These are phyloP conservation scores for Leptodermis oblonga DNA, from an alignment of 257 asterid genomes.

Conservation along the genomic window DNA sequence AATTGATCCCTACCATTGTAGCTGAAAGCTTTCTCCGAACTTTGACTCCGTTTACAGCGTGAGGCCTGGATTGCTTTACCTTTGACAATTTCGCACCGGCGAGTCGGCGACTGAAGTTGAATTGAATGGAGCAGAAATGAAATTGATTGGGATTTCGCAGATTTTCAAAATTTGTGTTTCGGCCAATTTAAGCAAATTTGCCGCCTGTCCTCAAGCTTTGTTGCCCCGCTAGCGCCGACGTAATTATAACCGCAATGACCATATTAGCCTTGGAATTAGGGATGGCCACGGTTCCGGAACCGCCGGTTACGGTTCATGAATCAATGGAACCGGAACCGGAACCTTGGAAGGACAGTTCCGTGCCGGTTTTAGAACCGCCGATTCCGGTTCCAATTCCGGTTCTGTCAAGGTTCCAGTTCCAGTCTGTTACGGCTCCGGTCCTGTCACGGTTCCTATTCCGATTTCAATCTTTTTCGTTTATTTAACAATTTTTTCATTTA, in stretches of 20 bases:
- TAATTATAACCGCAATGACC: background rate
- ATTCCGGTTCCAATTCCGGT: no score
- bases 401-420: no score
- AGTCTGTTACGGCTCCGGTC: no score
- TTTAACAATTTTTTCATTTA: no score
- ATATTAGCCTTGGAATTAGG: background rate
- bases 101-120: background rate
- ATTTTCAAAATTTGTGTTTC: background rate
- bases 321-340: no score
- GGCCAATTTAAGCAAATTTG: background rate
- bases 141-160: background rate
- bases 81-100: background rate
- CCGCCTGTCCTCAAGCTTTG: background rate
- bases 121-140: background rate
- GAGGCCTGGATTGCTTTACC: background rate
- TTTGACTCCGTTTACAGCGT: background rate
- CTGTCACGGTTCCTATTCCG: no score
- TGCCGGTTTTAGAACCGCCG: no score
- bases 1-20: conserved; percentile 3
- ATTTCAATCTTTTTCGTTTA: no score
- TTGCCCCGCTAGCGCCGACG: background rate
- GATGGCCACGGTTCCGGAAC: no score
- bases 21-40: background rate
- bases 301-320: no score
- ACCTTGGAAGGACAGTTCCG: no score